Base-by-base conservation (phyloP, 2,329 filamentous ascomycete genomes). In the Aureobasidium sp. region DNA sequence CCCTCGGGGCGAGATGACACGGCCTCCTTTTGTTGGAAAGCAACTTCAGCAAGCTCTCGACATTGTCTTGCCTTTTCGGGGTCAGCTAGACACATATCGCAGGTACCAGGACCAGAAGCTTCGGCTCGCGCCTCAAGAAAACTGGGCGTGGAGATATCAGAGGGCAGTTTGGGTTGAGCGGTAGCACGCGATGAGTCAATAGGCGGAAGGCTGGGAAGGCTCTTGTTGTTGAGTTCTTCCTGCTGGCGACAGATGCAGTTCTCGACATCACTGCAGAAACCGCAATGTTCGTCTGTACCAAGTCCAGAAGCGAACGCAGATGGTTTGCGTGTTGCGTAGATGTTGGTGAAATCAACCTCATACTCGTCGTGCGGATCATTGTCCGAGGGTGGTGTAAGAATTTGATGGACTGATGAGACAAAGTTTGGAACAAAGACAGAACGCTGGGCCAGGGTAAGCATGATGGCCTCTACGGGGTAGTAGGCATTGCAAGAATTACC, bases 21-120 rank as follows among this genome's bases (percentile, higher is more conserved):
- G 5, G 47, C 47, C 19, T 19, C 22, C 17, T 56, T 42, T 3
- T 56, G n/a, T 31, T 56, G 27, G 19, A 65, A 62, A 12, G 62
- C 39, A 5, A 61, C 48, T 35, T 62, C 44, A 7, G 62, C 64
- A 6, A 65, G 62, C 40, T 65, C 64, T 40, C 47, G 53, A 24
- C 64, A 65, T 40, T 65, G 61, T 9, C 64, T 52, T 1, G 64
- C 64, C 22, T 62, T 61, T 31, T 65, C 62, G 5, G 64, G 64
- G 40, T 65, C 64, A 24, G 53, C 60, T 3, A 60, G 62, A 48
- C 64, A 65, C 54, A 60, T 61, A 17, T 65, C 64, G 48, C 64
- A 65, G 6, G 64, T 60, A n/a, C 64, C 64, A 1, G 64, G 64
- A 6, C 62, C 64, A 11, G 57, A 63, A 39, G 62, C 60, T 4